These are phyloP conservation scores for Candida maris DNA, from an alignment of 805 yeast genomes.

Conservation along the genomic window DNA sequence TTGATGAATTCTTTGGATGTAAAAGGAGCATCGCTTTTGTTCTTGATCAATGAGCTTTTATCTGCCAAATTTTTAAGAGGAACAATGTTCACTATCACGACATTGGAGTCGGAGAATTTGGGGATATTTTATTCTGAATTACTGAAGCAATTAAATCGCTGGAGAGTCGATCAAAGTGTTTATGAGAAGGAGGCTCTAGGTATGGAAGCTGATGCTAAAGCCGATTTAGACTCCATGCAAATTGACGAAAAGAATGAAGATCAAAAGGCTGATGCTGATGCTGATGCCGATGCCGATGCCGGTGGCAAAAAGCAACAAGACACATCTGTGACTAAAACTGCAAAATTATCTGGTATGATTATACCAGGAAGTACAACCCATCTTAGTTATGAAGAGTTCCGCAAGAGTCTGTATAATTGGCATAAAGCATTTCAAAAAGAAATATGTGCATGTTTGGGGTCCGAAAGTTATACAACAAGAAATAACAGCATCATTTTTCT, in stretches of 20 bases:
- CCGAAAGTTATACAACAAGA: constrained; percentile 68
- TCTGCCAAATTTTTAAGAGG: constrained; percentile 41
- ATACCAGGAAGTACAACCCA: constrained; percentile 19
- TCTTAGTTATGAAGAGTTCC: constrained; percentile 33
- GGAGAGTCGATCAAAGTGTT: constrained; percentile 37
- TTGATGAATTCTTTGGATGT: constrained; percentile 39
- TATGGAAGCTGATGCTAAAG: constrained; percentile 10
- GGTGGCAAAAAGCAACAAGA: constrained; percentile 4
- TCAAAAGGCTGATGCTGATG: background rate
- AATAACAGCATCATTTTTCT: constrained; percentile 76
- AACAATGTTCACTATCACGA: constrained; percentile 65
- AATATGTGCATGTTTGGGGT: constrained; percentile 39
- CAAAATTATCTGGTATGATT: constrained; percentile 13
- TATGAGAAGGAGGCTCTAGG: constrained; percentile 32
- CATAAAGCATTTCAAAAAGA: constrained; percentile 48
- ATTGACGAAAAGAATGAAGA: constrained; percentile 3
- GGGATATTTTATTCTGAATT: constrained; percentile 68
- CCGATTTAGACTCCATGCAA: constrained; percentile 2
- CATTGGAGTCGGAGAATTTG: constrained; percentile 75
- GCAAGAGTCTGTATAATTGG: constrained; percentile 48
- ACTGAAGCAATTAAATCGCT: constrained; percentile 36
- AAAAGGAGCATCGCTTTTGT: constrained; percentile 35
- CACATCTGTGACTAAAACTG: background rate
- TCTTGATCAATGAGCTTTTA: constrained; percentile 46
- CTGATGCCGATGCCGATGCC: background rate